Evolutionary conservation across 768 basidiomycete genomes (phyloP).

Genomic region (Postia placenta): DNA sequence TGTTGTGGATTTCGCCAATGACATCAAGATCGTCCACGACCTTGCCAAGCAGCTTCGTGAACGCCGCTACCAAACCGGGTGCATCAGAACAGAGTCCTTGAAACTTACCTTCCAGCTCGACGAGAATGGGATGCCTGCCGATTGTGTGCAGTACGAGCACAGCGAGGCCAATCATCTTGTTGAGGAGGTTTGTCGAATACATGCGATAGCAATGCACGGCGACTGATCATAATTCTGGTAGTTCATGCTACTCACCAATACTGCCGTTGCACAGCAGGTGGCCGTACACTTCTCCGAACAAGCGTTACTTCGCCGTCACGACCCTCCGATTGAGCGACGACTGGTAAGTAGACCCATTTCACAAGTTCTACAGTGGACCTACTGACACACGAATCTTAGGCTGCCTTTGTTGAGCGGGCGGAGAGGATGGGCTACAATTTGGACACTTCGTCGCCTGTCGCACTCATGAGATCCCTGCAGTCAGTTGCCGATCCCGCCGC

Average conservation of each 20-base stretch:
- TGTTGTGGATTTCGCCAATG: constrained; percentile 58
- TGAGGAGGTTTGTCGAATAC: constrained; percentile 62
- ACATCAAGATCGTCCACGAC: constrained; percentile 62
- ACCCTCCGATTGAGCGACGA: constrained; percentile 86
- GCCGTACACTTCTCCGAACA: constrained; percentile 95
- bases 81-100: constrained; percentile 63
- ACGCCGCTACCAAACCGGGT: constrained; percentile 75
- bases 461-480: constrained; percentile 83
- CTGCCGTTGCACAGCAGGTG: constrained; percentile 85
- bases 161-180: constrained; percentile 76
- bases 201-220: neutral
- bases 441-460: constrained; percentile 72
- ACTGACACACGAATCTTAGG: constrained; percentile 38
- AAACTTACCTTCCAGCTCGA: constrained; percentile 76
- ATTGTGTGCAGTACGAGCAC: constrained; percentile 62
- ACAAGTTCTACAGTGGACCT: too few relatives aligned
- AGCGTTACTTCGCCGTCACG: constrained; percentile 92
- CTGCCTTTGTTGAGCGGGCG: constrained; percentile 73
- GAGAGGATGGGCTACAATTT: constrained; percentile 77
- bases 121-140: constrained; percentile 69
- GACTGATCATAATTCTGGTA: constrained; percentile 22
- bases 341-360: constrained; percentile 49
- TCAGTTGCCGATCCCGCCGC: constrained; percentile 66
- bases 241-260: constrained; percentile 95
- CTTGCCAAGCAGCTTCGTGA: constrained; percentile 69